These are phyloP conservation scores for Oryza coarctata DNA, from an alignment of 176 grass and related monocot species.

Conservation along the genomic window DNA sequence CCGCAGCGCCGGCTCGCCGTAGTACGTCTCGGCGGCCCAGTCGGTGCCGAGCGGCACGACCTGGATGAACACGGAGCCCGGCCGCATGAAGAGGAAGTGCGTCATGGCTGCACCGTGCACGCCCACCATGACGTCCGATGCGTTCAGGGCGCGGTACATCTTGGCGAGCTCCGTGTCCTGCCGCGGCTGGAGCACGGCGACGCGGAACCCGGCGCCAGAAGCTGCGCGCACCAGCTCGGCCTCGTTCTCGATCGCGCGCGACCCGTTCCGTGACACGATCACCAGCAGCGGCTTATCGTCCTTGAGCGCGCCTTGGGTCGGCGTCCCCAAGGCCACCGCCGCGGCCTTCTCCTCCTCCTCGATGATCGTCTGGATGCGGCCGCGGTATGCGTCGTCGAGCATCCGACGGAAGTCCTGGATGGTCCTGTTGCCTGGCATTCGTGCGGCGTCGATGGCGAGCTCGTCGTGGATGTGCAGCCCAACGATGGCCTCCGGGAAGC, in stretches of 20 bases:
- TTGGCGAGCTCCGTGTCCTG: conserved; percentile 62
- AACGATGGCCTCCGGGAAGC: conserved; percentile 68
- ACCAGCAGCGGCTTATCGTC: conserved; percentile 46
- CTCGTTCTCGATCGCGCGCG: conserved; percentile 69
- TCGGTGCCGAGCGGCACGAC: conserved; percentile 71
- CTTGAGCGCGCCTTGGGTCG: neutral
- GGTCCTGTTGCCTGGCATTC: conserved; percentile 34
- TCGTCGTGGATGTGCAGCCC: conserved; percentile 80
- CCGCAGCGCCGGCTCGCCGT: conserved; percentile 54
- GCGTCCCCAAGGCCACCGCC: neutral
- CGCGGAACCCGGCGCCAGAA: conserved; percentile 44
- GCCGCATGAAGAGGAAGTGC: conserved; percentile 86
- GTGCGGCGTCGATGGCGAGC: conserved; percentile 47
- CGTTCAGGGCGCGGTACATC: conserved; percentile 62
- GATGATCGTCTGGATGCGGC: conserved; percentile 41
- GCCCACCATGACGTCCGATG: conserved; percentile 67
- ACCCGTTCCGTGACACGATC: conserved; percentile 67
- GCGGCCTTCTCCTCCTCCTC: conserved; percentile 28
- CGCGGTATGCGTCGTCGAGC: conserved; percentile 60
- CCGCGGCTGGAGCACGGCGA: conserved; percentile 42
- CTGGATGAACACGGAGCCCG: conserved; percentile 63
- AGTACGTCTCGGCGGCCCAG: conserved; percentile 83
- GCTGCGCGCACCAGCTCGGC: conserved; percentile 34
- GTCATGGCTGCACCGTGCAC: conserved; percentile 80
- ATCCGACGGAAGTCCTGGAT: conserved; percentile 63